Conservation (phyloP, 2,329 filamentous ascomycete genomes). For the Pseudophaeomoniella oleicola region DNA sequence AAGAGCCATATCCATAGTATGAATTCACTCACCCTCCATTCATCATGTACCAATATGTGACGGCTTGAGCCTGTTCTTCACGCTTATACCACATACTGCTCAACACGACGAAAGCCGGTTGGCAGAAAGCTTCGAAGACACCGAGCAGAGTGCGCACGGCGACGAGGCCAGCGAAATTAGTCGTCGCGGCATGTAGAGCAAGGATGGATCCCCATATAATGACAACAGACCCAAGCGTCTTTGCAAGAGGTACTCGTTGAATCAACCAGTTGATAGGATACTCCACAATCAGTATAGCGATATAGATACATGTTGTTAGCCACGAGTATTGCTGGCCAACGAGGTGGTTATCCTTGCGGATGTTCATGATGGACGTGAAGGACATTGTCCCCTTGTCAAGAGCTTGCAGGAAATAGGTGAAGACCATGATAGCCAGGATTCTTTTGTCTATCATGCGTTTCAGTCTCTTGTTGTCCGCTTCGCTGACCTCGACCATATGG, state of each 20-base stretch:
- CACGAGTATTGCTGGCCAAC: conserved; percentile 46
- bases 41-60: conserved; percentile 68
- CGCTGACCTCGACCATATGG: conserved; percentile 40
- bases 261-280: conserved; percentile 57
- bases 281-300: conserved; percentile 55
- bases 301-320: conserved; percentile 62
- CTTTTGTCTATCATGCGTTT: conserved; percentile 52
- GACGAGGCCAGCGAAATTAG: conserved; percentile 45
- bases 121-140: conserved; percentile 56
- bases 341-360: conserved; percentile 33
- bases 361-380: conserved; percentile 27
- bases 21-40: too few relatives aligned
- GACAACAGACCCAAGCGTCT: conserved; percentile 51
- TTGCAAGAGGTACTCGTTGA: conserved; percentile 50
- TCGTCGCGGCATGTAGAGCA: conserved; percentile 45
- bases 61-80: conserved; percentile 50
- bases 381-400: conserved; percentile 26
- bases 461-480: conserved; percentile 46
- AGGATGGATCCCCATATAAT: conserved; percentile 48
- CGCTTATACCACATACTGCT: conserved; percentile 58
- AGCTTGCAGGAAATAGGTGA: conserved; percentile 56
- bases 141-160: conserved; percentile 51
- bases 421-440: conserved; percentile 55
- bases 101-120: conserved; percentile 53
- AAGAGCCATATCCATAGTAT: not conserved